Evolutionary conservation across 805 yeast species (phyloP).

Genomic region (Candida ipomoeae): DNA sequence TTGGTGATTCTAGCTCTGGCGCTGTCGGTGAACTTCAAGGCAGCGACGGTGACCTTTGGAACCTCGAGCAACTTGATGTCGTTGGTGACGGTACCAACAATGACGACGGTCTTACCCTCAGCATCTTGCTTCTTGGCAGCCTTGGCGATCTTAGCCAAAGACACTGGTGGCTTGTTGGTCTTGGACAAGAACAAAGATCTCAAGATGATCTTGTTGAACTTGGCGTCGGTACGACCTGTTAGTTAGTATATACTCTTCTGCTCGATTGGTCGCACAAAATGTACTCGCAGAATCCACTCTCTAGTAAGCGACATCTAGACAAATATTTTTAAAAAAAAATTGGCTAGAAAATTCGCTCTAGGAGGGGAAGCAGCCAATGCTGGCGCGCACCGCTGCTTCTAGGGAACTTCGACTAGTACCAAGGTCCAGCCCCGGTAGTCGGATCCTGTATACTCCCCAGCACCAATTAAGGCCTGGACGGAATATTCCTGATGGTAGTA

Average conservation of each 20-base stretch:
- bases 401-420: neutral
- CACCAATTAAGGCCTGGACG: neutral
- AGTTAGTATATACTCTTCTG: conserved; percentile 41
- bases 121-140: conserved; percentile 78
- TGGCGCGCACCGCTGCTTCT: neutral
- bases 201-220: conserved; percentile 97
- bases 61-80: conserved; percentile 89
- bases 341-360: too few species aligned
- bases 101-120: conserved; percentile 82
- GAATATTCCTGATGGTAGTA: conserved; percentile 2
- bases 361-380: neutral
- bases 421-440: neutral
- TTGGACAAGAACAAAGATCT: conserved; percentile 94
- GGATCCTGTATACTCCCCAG: neutral
- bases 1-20: conserved; percentile 96
- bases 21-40: conserved; percentile 98
- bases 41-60: conserved; percentile 98
- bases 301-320: neutral
- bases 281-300: conserved; percentile 27
- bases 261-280: conserved; percentile 39
- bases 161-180: conserved; percentile 99
- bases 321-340: too few species aligned
- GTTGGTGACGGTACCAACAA: conserved; percentile 99
- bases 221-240: conserved; percentile 95
- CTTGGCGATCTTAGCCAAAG: conserved; percentile 88